Evolutionary conservation across 2,329 filamentous ascomycete genomes (phyloP).

Genomic region (Colletotrichum australisinense): DNA sequence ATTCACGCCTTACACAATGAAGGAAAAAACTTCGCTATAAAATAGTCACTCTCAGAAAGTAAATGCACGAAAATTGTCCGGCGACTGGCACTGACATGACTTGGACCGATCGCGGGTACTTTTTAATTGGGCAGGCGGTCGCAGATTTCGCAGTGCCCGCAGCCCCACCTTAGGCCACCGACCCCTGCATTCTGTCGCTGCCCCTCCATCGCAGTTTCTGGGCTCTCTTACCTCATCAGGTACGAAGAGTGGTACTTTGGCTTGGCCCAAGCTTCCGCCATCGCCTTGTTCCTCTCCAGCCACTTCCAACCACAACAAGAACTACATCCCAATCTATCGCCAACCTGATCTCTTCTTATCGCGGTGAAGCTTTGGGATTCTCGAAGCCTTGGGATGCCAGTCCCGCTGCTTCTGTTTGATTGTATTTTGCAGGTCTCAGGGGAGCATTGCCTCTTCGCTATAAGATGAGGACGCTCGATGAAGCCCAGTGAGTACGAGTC

Average conservation of each 20-base stretch:
- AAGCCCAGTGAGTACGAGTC: constrained; percentile 31
- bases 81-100: constrained; percentile 18
- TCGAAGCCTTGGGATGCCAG: constrained; percentile 20
- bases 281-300: constrained; percentile 28
- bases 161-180: background rate
- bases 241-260: constrained; percentile 11
- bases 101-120: constrained; percentile 21
- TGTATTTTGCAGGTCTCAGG: background rate
- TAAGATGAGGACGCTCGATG: constrained; percentile 30
- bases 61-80: background rate
- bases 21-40: background rate
- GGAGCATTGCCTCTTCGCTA: constrained; percentile 5
- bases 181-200: background rate
- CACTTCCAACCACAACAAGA: constrained; percentile 19
- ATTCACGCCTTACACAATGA: background rate
- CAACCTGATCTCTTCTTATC: background rate
- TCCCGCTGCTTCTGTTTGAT: constrained; percentile 1
- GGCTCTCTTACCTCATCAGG: constrained; percentile 20
- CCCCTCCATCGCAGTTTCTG: background rate
- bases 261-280: constrained; percentile 30
- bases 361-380: constrained; percentile 1
- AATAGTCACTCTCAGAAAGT: background rate
- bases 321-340: constrained; percentile 19
- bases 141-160: background rate
- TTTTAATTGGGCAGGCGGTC: constrained; percentile 23